Base-by-base conservation (phyloP, 2,329 filamentous ascomycete species). In the Fusarium concolor region DNA sequence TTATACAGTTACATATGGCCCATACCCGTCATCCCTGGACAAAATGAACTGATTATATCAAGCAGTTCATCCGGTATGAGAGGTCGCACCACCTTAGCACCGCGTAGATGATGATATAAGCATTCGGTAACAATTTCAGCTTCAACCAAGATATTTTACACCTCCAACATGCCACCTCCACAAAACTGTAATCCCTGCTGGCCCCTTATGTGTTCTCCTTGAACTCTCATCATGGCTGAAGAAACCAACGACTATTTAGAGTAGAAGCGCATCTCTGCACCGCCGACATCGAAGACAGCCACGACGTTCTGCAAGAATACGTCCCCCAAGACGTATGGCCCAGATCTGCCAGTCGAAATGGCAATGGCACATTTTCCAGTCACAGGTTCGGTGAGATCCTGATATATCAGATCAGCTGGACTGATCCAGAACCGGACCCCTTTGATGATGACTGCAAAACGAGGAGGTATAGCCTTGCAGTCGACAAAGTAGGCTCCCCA, bases 281-380 rank as follows among this genome's bases (percentile, higher is more conserved):
- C 80, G 1, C 82, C 82, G 17, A 84, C 75, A 59, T 85, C 82
- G 68, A 84, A 84, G 1, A 85, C 82, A 1, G 81, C 80, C 50
- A 86, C 72, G 4, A 83, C 82, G 55, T 83, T 86, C 71, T 85
- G 81, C 61, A 87, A 72, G 57, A 86, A 87, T 9, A 80, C 79
- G 33, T 83, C 80, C 0, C 85, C 84, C 31, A 87, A 71, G 24
- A 86, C 82, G 58, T 82, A 85, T 9, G 83, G 83, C 10, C 83
- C 81, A 1, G 76, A 65, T 0, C 79, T 80, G 2, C 83, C 83
- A 45, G 75, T 82, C 14, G 82, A 76, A 55, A 86, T 79, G 8
- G 80, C 80, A 31, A 84, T 79, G 63, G 83, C 81, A 70, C 85
- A 87, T 49, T 83, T 78, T 0, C 81, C 83, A 10, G 80, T 84